These are phyloP conservation scores for Fraxinus greggii DNA, from an alignment of 305 asterid genomes.

Conservation along the genomic window DNA sequence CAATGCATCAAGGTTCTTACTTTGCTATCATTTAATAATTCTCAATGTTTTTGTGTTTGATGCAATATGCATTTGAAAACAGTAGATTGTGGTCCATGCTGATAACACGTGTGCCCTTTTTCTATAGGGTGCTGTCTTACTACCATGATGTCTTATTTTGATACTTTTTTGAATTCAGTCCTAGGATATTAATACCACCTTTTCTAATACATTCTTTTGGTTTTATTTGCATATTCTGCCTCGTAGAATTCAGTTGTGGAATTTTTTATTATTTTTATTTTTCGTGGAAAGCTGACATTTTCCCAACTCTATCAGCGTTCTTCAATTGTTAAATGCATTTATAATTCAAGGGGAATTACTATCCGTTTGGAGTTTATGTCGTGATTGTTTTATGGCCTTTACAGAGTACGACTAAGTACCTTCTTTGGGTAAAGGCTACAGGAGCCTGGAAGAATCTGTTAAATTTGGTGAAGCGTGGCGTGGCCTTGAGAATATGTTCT, in stretches of 20 bases:
- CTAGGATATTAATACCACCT: background rate
- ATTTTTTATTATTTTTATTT: background rate
- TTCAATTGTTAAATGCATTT: slow-evolving; percentile 6
- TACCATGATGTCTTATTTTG: background rate
- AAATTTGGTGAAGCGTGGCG: slow-evolving; percentile 17
- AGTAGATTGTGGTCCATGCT: background rate
- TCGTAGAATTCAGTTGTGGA: background rate
- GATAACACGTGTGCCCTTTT: slow-evolving; percentile 4
- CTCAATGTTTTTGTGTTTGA: slow-evolving; percentile 18
- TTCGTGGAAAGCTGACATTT: background rate
- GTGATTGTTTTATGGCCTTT: background rate
- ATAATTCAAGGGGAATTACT: slow-evolving; percentile 1
- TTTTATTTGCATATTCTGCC: background rate
- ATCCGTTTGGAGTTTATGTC: background rate
- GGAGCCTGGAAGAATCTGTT: slow-evolving; percentile 2
- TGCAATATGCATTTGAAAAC: slow-evolving; percentile 10
- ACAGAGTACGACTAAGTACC: slow-evolving; percentile 10
- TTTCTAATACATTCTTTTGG: background rate
- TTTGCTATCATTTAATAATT: slow-evolving; percentile 20
- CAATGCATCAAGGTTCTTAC: slow-evolving; percentile 61
- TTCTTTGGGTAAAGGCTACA: background rate
- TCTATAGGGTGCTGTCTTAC: slow-evolving; percentile 1
- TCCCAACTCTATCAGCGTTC: background rate
- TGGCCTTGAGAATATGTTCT: background rate
- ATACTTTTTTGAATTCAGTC: background rate